Evolutionary conservation across 495 filamentous ascomycete species (phyloP), one percentile per base, ranked within the genome.

Genomic region (Penicillium ucsense): DNA sequence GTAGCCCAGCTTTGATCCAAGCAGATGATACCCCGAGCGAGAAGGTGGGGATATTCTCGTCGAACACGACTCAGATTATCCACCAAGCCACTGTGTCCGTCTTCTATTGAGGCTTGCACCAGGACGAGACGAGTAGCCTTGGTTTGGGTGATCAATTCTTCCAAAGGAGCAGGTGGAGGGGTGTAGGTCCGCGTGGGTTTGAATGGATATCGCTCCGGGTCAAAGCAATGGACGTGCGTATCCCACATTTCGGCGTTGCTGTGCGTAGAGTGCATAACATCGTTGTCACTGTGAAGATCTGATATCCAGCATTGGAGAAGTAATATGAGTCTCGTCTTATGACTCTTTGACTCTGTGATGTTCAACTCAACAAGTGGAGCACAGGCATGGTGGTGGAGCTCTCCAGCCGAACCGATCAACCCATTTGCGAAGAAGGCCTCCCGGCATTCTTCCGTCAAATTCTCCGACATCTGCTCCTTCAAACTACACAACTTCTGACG

Each of bases 51-150:
- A 32, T 41, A 52, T 10, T 55, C 52, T 5, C 39, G 10, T 20
- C 47, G 56, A 46, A 52, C 50, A 7, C 52, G 49, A 8, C 8
- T n/a, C 2, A 59, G 52, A 43, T 55, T 46, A 34, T n/a, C 32
- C 6, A 53, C 11, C 11, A 59, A 41, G 20, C 47, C 56, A 32
- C 9, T 3, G 12, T 28, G 30, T 0, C 56, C 56, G 38, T 59
- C 38, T 38, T 59, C 56, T 12, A 59, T 31, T 11, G 56, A 55
- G 32, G 56, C 52, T 39, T 55, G 56, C n/a, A 59, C 56, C 7
- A 59, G 33, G 5, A 55, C 47, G 27, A 55, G 20, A 29, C 49
- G 28, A 33, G n/a, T n/a, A 6, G 33, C 35, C 37, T 31, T 35
- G 31, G 33, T 43, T 28, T 50, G 36, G 30, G 40, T 10, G 0